phyloP scores from a whole-genome alignment of 208 protist genomes.

The Trichomonas gallinae region DNA sequence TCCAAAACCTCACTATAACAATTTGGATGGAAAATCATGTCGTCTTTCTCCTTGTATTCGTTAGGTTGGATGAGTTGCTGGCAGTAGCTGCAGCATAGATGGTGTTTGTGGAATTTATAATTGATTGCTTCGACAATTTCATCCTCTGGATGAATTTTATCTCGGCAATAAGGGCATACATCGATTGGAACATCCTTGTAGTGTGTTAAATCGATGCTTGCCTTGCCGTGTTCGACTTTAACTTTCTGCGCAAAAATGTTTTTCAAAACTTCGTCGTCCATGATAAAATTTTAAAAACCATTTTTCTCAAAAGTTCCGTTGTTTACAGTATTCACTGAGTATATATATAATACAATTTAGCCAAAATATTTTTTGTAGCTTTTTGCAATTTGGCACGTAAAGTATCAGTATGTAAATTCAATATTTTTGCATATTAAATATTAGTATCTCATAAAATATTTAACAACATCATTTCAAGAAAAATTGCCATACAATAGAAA shows the following conservation, averaged over 20 bases:
- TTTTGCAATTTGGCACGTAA: too few relatives aligned
- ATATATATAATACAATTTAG: too few relatives aligned
- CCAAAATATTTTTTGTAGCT: too few relatives aligned
- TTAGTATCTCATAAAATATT: too few relatives aligned
- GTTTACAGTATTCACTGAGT: too few relatives aligned
- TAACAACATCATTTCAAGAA: too few relatives aligned
- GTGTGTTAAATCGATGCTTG: not conserved
- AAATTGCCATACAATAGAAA: too few relatives aligned
- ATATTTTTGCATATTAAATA: too few relatives aligned
- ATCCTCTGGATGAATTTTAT: not conserved
- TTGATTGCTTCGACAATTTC: not conserved
- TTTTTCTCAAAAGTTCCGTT: not conserved
- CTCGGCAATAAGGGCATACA: not conserved
- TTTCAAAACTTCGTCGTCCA: not conserved
- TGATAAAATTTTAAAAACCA: not conserved
- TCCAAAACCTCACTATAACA: not conserved
- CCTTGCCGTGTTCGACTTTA: not conserved
- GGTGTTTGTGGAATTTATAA: not conserved
- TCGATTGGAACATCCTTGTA: not conserved
- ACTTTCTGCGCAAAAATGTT: not conserved
- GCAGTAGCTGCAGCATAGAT: not conserved
- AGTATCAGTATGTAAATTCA: too few relatives aligned
- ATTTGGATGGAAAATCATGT: not conserved
- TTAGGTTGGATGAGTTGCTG: not conserved
- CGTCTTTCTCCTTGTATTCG: not conserved